Percentiles rank a stretch among this genome's conserved stretches.
Evolutionary conservation across 768 basidiomycete genomes (phyloP).

Genomic region (Chiua virens): DNA sequence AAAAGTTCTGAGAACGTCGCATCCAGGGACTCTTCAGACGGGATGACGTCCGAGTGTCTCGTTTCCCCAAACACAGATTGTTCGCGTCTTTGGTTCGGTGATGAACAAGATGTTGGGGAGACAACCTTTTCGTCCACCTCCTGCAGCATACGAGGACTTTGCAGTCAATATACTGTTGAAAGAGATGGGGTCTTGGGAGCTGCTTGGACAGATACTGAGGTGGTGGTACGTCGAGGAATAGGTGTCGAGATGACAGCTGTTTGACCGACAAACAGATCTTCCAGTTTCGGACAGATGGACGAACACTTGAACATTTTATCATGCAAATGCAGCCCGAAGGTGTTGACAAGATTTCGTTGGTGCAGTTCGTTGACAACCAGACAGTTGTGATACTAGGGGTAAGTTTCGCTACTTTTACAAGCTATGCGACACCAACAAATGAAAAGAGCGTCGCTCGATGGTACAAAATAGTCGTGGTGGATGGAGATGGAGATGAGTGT

Average conservation of each 20-base stretch:
- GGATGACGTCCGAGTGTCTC: conserved; percentile 26
- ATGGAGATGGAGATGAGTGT: conserved; percentile 6
- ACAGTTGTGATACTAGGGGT: conserved; percentile 27
- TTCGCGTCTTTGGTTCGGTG: conserved; percentile 26
- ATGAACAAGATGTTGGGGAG: conserved; percentile 20
- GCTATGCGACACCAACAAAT: neutral
- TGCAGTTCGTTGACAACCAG: conserved; percentile 23
- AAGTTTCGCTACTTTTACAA: neutral
- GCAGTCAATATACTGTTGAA: conserved; percentile 19
- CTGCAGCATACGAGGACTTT: conserved; percentile 15
- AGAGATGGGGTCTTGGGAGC: conserved; percentile 38
- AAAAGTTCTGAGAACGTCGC: conserved; percentile 49
- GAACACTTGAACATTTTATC: neutral
- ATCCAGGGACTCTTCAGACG: conserved; percentile 20
- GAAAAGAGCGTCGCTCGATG: conserved; percentile 15
- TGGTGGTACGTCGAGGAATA: conserved; percentile 18
- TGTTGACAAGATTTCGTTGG: conserved; percentile 19
- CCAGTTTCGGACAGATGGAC: conserved; percentile 13
- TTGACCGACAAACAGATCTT: conserved; percentile 18
- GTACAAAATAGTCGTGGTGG: conserved; percentile 18
- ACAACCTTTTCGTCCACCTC: conserved; percentile 15
- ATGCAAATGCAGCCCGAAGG: conserved; percentile 18
- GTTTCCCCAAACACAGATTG: conserved; percentile 23
- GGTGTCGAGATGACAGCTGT: neutral
- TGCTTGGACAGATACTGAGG: conserved; percentile 46